Base-by-base conservation (phyloP, 352 stramenopile species). In the Globisporangium orthogonon region DNA sequence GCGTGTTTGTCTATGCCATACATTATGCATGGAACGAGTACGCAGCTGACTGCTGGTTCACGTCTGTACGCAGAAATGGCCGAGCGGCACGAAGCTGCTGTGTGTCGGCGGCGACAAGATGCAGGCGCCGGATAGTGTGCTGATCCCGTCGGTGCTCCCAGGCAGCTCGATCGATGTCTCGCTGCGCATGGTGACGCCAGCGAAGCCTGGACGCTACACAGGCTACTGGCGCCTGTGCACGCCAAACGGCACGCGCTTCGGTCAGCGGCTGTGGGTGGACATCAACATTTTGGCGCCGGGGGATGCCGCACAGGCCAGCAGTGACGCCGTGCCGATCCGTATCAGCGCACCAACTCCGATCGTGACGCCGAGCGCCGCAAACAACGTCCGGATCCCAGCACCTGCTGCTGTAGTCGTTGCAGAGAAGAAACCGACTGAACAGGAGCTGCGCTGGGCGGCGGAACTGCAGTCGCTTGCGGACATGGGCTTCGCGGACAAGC, bases 191-290 rank as follows among this genome's bases (percentile, higher is more conserved):
- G 62, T 78, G 41, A 62, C 57, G 2, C 71, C 74, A 0, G 61
- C 56, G n/a, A 37, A 67, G 7, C 58, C 70, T 45, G 74, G 83
- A 6, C 83, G 87, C 3, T 95, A 94, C 74, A 94, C 87, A 33
- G 83, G 86, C 33, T 95, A 95, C 70, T 96, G 87, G 83, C 86
- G 87, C n/a, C 63, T 96, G 33, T 84, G 77, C 54, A 90, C 78
- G 4, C 66, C 81, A 4, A 78, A 91, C 18, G 83, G 83, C 52
- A 89, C 82, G 29, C 81, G 83, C 48, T 96, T 96, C 58, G 87
- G 87, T 0, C 86, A 96, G 57, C 81, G 86, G 6, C 83, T 96
- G 43, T 96, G 87, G 87, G 78, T 95, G 30, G 86, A 96, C 59
- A 79, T 96, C 43, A 62, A 62, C 43, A 62, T 62, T 43, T n/a